Conservation (phyloP, 495 filamentous ascomycete species). For the Penicillium macrosclerotiorum region DNA sequence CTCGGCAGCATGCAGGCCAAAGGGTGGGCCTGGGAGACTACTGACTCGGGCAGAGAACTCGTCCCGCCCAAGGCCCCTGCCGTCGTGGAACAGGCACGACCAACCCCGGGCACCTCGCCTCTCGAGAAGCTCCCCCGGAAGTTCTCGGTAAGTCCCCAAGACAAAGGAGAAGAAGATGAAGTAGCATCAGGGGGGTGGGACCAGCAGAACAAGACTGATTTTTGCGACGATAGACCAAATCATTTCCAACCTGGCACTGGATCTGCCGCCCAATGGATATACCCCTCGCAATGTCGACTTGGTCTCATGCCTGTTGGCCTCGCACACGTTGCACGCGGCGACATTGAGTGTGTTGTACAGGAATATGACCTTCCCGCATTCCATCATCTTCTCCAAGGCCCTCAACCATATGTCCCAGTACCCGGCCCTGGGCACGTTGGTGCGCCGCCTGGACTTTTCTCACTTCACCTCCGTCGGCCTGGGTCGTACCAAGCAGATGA, state of each 20-base stretch:
- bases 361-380: slow-evolving; percentile 85
- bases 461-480: slow-evolving; percentile 84
- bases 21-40: slow-evolving; percentile 57
- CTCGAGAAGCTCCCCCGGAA: slow-evolving; percentile 70
- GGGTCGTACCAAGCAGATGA: slow-evolving; percentile 77
- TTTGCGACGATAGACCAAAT: slow-evolving; percentile 67
- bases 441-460: slow-evolving; percentile 81
- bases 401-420: slow-evolving; percentile 66
- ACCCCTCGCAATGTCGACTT: slow-evolving; percentile 79
- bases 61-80: slow-evolving; percentile 26
- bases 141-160: slow-evolving; percentile 60
- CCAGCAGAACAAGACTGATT: too few relatives aligned
- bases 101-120: slow-evolving; percentile 35
- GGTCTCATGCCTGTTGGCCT: slow-evolving; percentile 74
- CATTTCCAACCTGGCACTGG: slow-evolving; percentile 70
- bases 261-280: slow-evolving; percentile 75
- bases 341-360: slow-evolving; percentile 77
- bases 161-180: neutral
- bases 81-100: slow-evolving; percentile 28
- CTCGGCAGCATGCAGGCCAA: slow-evolving; percentile 46
- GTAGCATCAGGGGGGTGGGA: too few relatives aligned
- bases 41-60: slow-evolving; percentile 20
- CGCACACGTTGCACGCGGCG: slow-evolving; percentile 69
- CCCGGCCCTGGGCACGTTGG: slow-evolving; percentile 71
- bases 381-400: slow-evolving; percentile 82